These are phyloP conservation scores for Septoria linicola DNA, from an alignment of 2,329 filamentous ascomycete genomes.

Conservation along the genomic window DNA sequence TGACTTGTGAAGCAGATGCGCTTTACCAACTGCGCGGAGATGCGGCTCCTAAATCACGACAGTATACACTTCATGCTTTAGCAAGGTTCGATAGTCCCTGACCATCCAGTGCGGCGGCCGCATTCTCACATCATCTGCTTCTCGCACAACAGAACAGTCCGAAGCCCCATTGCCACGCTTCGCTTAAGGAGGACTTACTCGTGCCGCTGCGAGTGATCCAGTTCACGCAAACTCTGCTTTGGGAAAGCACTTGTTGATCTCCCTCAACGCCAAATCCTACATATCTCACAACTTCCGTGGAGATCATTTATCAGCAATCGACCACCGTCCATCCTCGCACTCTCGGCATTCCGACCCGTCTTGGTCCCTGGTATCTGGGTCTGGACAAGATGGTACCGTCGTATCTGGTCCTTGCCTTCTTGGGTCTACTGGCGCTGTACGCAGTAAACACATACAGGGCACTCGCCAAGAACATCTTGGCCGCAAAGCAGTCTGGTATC, in stretches of 20 bases:
- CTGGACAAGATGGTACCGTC: constrained; percentile 29
- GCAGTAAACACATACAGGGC: constrained; percentile 38
- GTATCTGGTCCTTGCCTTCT: constrained; percentile 30
- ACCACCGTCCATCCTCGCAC: constrained; percentile 1
- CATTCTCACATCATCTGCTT: not conserved
- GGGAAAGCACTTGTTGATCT: not conserved
- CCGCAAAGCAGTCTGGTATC: constrained; percentile 48
- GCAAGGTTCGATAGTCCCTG: too few relatives aligned
- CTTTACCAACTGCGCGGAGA: too few relatives aligned
- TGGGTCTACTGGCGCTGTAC: constrained; percentile 39
- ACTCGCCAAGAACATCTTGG: constrained; percentile 44
- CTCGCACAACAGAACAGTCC: not conserved
- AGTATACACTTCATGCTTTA: too few relatives aligned
- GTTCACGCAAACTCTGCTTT: not conserved
- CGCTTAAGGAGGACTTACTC: not conserved
- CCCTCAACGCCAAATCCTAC: not conserved
- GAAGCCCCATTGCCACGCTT: not conserved
- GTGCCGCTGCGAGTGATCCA: not conserved
- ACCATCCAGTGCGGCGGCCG: not conserved
- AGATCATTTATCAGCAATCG: not conserved
- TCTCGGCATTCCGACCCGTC: constrained; percentile 9
- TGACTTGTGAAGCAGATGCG: not conserved
- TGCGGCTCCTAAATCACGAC: too few relatives aligned
- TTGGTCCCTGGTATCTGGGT: constrained; percentile 6
- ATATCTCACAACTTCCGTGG: constrained; percentile 2